Evolutionary conservation across 164 flowering plant genomes (phyloP).

Genomic region (Sextonia rubra): DNA sequence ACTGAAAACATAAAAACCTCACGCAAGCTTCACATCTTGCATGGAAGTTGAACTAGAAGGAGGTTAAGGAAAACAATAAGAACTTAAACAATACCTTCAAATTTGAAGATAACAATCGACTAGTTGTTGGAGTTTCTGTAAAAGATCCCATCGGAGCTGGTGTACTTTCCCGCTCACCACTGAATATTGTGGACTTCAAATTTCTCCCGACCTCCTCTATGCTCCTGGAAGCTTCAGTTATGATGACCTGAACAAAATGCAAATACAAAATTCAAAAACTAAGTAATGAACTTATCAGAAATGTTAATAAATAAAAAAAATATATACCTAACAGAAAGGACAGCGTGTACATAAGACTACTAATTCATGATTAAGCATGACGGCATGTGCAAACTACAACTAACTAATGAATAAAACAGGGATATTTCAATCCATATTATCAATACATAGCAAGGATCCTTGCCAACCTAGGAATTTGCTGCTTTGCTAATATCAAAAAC

Average conservation of each 20-base stretch:
- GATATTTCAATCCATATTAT: too few species aligned
- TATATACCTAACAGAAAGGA: too few species aligned
- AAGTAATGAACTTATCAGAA: too few species aligned
- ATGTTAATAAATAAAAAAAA: too few species aligned
- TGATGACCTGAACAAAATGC: conserved; percentile 40
- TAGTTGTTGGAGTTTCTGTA: conserved; percentile 38
- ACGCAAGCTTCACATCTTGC: background rate
- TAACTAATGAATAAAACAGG: too few species aligned
- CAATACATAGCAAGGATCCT: too few species aligned
- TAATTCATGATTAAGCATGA: too few species aligned
- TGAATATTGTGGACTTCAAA: conserved; percentile 28
- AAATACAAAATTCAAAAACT: background rate
- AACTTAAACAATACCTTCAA: conserved; percentile 39
- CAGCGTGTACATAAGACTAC: too few species aligned
- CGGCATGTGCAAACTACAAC: too few species aligned
- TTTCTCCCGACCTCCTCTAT: conserved; percentile 40
- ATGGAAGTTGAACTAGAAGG: background rate
- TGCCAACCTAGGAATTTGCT: too few species aligned
- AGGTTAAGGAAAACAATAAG: background rate
- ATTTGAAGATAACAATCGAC: conserved; percentile 49
- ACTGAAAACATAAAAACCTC: background rate
- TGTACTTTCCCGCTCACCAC: conserved; percentile 31
- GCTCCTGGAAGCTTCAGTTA: conserved; percentile 61
- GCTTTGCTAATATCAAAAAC: too few species aligned
- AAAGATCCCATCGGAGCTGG: conserved; percentile 30